These are phyloP conservation scores for Phytophthora lateralis DNA, from an alignment of 352 stramenopile species.

Conservation along the genomic window DNA sequence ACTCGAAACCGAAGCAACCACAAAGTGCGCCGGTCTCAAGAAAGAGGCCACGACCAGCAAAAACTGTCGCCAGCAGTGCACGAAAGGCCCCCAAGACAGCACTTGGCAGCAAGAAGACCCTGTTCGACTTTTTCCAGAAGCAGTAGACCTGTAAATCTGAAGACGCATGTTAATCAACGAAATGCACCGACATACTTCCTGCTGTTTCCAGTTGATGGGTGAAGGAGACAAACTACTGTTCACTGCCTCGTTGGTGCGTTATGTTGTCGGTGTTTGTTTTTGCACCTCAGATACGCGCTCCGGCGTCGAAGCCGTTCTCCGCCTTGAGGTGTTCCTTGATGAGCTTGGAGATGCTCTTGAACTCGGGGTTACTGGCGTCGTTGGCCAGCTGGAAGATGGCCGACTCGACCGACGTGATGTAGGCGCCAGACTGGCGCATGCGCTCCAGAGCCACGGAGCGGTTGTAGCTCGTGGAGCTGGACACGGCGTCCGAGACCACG, in stretches of 20 bases:
- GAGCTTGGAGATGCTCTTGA: slow-evolving; percentile 93
- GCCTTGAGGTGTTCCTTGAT: slow-evolving; percentile 93
- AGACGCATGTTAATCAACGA: slow-evolving; percentile 11
- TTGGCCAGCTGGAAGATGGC: slow-evolving; percentile 95
- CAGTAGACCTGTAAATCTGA: slow-evolving; percentile 17
- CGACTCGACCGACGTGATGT: slow-evolving; percentile 95
- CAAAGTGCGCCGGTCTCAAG: slow-evolving; percentile 26
- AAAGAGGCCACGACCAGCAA: slow-evolving; percentile 31
- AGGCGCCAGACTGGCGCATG: slow-evolving; percentile 93
- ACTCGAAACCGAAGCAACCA: neutral
- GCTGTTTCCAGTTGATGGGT: slow-evolving; percentile 15
- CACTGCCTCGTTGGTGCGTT: neutral
- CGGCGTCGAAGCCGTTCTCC: slow-evolving; percentile 62
- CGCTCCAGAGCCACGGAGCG: slow-evolving; percentile 92
- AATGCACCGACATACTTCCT: slow-evolving; percentile 18
- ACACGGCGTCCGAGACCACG: slow-evolving; percentile 96
- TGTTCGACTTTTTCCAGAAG: slow-evolving; percentile 61
- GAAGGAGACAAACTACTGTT: neutral
- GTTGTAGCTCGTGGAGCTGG: slow-evolving; percentile 88
- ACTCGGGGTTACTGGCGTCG: slow-evolving; percentile 92
- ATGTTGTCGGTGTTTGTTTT: no score
- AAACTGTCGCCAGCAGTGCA: slow-evolving; percentile 17
- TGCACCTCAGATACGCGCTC: neutral
- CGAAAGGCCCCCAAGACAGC: slow-evolving; percentile 19
- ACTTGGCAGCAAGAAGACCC: slow-evolving; percentile 26